These are phyloP conservation scores for Tylopilus balloui DNA, from an alignment of 768 basidiomycete species.

Conservation along the genomic window DNA sequence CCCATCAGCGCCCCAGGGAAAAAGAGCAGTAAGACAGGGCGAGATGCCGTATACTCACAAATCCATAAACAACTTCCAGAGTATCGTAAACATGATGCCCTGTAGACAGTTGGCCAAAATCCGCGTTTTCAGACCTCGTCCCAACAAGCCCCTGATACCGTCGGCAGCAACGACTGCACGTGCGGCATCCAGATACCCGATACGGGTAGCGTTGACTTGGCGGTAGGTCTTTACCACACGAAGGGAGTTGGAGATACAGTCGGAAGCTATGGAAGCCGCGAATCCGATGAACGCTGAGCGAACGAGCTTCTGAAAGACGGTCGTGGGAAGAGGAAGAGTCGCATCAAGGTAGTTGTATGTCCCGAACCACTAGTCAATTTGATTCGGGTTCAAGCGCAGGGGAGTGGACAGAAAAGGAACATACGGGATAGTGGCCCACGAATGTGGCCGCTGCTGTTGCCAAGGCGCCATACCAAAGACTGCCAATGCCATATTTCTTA, in stretches of 20 bases:
- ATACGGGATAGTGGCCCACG: conserved; percentile 83
- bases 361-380: conserved; percentile 62
- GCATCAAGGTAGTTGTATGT: conserved; percentile 80
- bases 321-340: conserved; percentile 54
- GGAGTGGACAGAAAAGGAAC: conserved; percentile 18
- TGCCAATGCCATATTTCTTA: conserved; percentile 67
- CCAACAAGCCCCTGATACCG: conserved; percentile 74
- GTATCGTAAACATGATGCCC: conserved; percentile 82
- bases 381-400: background rate
- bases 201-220: conserved; percentile 79
- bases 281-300: conserved; percentile 93
- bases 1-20: background rate
- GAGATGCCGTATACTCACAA: conserved; percentile 50
- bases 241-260: conserved; percentile 82
- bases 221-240: conserved; percentile 95
- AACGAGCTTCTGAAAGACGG: conserved; percentile 51
- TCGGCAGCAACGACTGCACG: conserved; percentile 70
- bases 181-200: conserved; percentile 78
- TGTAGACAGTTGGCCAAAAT: conserved; percentile 90
- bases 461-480: conserved; percentile 86
- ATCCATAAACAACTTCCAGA: conserved; percentile 91
- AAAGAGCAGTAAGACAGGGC: background rate
- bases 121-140: conserved; percentile 85
- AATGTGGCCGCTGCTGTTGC: conserved; percentile 94
- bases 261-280: conserved; percentile 77